Conservation (phyloP, 2,329 filamentous ascomycete genomes). For the Monilinia aucupariae region DNA sequence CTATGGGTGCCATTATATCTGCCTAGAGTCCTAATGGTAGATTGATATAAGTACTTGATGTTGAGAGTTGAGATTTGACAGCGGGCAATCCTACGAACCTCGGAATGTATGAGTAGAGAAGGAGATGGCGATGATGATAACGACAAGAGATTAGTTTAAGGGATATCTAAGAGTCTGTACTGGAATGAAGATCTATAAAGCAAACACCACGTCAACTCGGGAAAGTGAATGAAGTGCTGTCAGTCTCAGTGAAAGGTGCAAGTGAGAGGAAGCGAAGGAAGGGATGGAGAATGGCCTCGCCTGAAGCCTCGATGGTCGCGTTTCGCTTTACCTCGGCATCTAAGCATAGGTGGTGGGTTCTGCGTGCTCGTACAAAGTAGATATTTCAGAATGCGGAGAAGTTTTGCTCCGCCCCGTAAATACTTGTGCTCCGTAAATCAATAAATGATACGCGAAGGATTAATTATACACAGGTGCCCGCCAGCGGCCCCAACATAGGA, state of each 20-base stretch:
- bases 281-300: conserved; percentile 2
- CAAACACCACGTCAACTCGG: neutral
- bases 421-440: neutral
- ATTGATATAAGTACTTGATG: neutral
- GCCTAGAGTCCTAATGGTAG: neutral
- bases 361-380: too few species aligned
- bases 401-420: neutral
- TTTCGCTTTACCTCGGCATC: conserved; percentile 16
- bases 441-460: neutral
- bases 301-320: conserved; percentile 10
- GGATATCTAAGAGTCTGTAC: neutral
- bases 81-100: neutral
- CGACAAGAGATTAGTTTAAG: neutral
- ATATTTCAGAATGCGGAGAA: neutral
- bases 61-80: neutral
- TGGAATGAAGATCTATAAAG: neutral
- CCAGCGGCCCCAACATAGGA: too few species aligned
- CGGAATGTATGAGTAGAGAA: neutral
- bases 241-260: too few species aligned
- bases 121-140: neutral
- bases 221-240: neutral
- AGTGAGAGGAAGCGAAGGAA: too few species aligned
- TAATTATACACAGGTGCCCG: too few species aligned
- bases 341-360: too few species aligned
- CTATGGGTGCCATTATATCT: conserved; percentile 26